Percentiles rank a stretch among this genome's conserved stretches.
phyloP scores from a whole-genome alignment of 1,139 yeast species.

The Debaryomyces coudertii region DNA sequence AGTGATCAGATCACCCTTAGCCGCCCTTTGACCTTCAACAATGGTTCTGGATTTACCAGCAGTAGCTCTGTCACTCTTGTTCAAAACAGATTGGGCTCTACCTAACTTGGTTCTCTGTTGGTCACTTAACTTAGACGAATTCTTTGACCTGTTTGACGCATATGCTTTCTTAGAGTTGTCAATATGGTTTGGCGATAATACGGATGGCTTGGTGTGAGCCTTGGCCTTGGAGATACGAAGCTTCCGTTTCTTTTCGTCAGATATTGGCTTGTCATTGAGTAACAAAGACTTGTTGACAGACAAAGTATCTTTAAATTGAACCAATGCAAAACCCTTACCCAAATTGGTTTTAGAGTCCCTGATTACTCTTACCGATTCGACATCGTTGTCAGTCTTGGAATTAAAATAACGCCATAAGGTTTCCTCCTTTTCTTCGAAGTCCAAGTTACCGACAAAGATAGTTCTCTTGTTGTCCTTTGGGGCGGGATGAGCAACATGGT shows the following conservation, averaged over 20 bases:
- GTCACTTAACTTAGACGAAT: conserved; percentile 47
- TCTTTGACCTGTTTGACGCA: conserved; percentile 25
- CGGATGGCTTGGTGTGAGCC: conserved; percentile 51
- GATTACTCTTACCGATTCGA: conserved; percentile 86
- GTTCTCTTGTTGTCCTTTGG: conserved; percentile 83
- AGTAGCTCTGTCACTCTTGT: conserved; percentile 77
- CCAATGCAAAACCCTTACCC: conserved; percentile 97
- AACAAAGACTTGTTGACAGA: conserved; percentile 82
- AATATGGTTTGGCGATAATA: conserved; percentile 48
- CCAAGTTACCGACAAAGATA: conserved; percentile 91
- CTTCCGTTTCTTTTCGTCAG: conserved; percentile 55
- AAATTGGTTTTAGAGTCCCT: conserved; percentile 92
- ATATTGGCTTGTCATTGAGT: conserved; percentile 70
- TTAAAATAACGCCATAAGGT: conserved; percentile 82
- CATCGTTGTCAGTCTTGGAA: conserved; percentile 58
- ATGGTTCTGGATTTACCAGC: conserved; percentile 52
- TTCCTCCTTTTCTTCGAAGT: conserved; percentile 92
- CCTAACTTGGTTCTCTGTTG: conserved; percentile 78
- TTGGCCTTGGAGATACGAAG: conserved; percentile 82
- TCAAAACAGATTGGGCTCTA: conserved; percentile 72
- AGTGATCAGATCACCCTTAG: conserved; percentile 62
- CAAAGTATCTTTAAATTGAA: conserved; percentile 83
- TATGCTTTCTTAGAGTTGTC: conserved; percentile 37
- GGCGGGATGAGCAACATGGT: conserved; percentile 88
- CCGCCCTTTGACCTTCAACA: conserved; percentile 82